phyloP scores from a whole-genome alignment of 192 early-diverging fungal species.

The Podila horticola region DNA sequence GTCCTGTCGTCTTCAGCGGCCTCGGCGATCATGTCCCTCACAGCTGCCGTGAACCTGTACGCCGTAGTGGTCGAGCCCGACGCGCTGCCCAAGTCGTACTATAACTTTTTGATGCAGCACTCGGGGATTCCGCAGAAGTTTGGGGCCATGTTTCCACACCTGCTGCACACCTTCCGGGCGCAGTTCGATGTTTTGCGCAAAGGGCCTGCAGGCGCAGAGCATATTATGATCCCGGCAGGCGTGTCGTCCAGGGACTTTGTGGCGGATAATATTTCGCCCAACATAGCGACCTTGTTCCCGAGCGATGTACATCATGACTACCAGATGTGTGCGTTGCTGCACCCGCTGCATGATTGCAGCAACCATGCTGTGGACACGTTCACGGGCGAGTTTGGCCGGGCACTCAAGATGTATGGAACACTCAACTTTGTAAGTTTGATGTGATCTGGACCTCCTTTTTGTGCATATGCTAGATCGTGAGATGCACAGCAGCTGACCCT shows the following conservation, averaged over 20 bases:
- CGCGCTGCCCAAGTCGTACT: constrained; percentile 66
- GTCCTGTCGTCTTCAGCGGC: constrained; percentile 49
- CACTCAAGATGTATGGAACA: constrained; percentile 69
- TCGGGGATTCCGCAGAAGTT: constrained; percentile 55
- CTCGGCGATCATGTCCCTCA: constrained; percentile 59
- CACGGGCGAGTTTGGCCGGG: constrained; percentile 59
- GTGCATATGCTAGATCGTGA: too few relatives aligned
- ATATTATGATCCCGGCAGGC: constrained; percentile 56
- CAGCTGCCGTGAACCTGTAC: constrained; percentile 59
- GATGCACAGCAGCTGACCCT: too few relatives aligned
- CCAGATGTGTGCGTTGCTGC: constrained; percentile 68
- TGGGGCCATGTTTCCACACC: constrained; percentile 54
- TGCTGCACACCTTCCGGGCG: constrained; percentile 42
- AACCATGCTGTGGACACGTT: constrained; percentile 52
- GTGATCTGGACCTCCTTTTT: too few relatives aligned
- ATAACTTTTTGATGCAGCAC: constrained; percentile 62
- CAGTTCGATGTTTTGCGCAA: constrained; percentile 30
- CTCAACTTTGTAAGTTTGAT: constrained; percentile 60
- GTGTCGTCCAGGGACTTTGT: constrained; percentile 63
- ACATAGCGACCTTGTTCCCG: constrained; percentile 57
- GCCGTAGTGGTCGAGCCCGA: constrained; percentile 64
- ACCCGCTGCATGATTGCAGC: constrained; percentile 66
- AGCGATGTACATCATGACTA: constrained; percentile 59
- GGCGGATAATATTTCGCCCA: constrained; percentile 60
- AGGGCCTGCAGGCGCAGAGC: constrained; percentile 19